These are phyloP conservation scores for Solanum sparsipilum DNA, from an alignment of 257 asterid species.

Conservation along the genomic window DNA sequence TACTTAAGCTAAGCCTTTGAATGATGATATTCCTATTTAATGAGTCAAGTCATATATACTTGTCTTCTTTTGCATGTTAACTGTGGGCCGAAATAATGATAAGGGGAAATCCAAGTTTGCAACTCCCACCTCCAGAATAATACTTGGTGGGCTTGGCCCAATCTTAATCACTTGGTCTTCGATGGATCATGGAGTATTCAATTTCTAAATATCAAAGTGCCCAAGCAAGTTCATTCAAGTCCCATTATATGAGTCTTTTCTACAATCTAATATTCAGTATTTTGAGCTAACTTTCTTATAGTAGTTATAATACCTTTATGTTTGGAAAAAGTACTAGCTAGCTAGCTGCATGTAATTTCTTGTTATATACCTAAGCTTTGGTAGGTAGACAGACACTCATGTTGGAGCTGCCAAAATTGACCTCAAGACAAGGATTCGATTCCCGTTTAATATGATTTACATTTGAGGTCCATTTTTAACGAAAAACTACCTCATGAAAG, in stretches of 20 bases:
- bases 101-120: neutral
- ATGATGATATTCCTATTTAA: neutral
- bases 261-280: neutral
- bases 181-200: neutral
- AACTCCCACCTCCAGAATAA: neutral
- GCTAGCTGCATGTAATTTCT: neutral
- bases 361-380: neutral
- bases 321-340: neutral
- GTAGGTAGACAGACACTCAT: neutral
- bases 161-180: neutral
- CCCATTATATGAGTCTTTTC: neutral
- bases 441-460: neutral
- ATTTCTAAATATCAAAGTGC: neutral
- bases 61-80: neutral
- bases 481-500: no score
- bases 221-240: neutral
- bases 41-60: neutral
- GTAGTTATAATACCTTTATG: no score
- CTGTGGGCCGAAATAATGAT: neutral
- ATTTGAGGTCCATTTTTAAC: no score
- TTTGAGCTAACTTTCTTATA: neutral
- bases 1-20: neutral
- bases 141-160: neutral
- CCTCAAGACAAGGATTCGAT: neutral
- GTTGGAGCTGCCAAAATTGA: neutral